Base-by-base conservation (phyloP, 1,139 yeast species). In the Pichia norvegensis region DNA sequence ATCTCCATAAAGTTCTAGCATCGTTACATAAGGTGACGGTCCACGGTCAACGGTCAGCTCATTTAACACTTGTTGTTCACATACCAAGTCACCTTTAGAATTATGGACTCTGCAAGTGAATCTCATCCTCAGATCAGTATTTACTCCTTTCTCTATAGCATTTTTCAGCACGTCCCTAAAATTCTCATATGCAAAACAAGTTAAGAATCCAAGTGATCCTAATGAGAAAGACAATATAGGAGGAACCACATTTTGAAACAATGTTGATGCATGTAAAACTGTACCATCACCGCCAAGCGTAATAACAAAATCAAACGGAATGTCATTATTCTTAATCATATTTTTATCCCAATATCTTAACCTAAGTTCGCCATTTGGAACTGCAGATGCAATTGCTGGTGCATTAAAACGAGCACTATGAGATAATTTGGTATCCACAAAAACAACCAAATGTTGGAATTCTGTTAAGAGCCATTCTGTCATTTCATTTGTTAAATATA, bases 271-370 rank as follows among this genome's bases (percentile, higher is more conserved):
- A 59, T 79, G 85, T 37, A 86, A 66, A 8, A 86, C 95, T 0
- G 96, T 86, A 27, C 96, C 96, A 59, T 86, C 96, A 20, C 96
- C 96, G 17, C 95, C 95, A 29, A 85, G 64, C 0, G 95, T 84
- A 25, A 86, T 72, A 7, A 85, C 87, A 51, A 86, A 67, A 61
- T 87, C 95, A 55, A 86, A 81, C 38, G 69, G 64, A 43, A 81
- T 81, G 0, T 84, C 81, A 45, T 74, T 72, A 14, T 70, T 65
- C 8, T 64, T 62, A 10, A 87, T 76, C 51, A 80, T 68, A 27
- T 71, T 69, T 46, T 78, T 75, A 45, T 76, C 75, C 95, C 95
- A 87, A 62, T 73, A 86, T 55, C 72, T 73, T 42, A 86, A 65
- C 43, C 73, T 66, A 7, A 64, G 58, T 9, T 56, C 51, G 9